Base-by-base conservation (phyloP, 2,329 filamentous ascomycete species). In the Fusarium hainanense region DNA sequence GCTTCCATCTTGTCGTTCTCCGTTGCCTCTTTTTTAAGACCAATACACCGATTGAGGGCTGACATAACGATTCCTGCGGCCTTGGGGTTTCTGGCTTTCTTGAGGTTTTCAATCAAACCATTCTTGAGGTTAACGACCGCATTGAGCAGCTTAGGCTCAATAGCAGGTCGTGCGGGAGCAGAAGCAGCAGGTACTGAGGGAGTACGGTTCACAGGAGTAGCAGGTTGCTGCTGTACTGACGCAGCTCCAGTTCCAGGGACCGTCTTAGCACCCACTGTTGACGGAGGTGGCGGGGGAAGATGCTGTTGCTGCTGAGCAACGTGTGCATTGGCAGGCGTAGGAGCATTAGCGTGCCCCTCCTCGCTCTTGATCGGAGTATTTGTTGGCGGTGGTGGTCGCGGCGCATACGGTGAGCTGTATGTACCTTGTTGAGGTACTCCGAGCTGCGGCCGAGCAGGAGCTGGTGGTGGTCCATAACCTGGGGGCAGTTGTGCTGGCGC, bases 31-130 rank as follows among this genome's bases (percentile, higher is more conserved):
- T 79, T 79, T 64, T 85, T 82, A 48, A 87, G 79, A 0, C 84
- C 84, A 12, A 87, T 76, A 46, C 82, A 84, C 27, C 84, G 84
- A 66, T 86, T 86, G 65, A 87, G 77, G 14, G 85, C 85, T 9
- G 84, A 85, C 80, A 86, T 85, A 63, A 85, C 83, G 25, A 86
- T 82, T 25, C 81, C 82, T 59, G 85, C 81, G 18, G 83, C 79
- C 58, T 81, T 79, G 27, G 81, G 80, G 14, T 79, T 79, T 16
- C 79, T 78, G 2, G 81, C 80, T 65, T 81, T 82, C 51, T 79
- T 79, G 43, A 86, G 78, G 58, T 84, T 84, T 54, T 82, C 79
- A 13, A 83, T 79, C 18, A 87, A 77, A 12, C 84, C 82, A 13
- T 82, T 81, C 70, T 84, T 85, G 73, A 87, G 82, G 20, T 79